These are phyloP conservation scores for Pichia sp. DNA, from an alignment of 1,139 yeast genomes.

Conservation along the genomic window DNA sequence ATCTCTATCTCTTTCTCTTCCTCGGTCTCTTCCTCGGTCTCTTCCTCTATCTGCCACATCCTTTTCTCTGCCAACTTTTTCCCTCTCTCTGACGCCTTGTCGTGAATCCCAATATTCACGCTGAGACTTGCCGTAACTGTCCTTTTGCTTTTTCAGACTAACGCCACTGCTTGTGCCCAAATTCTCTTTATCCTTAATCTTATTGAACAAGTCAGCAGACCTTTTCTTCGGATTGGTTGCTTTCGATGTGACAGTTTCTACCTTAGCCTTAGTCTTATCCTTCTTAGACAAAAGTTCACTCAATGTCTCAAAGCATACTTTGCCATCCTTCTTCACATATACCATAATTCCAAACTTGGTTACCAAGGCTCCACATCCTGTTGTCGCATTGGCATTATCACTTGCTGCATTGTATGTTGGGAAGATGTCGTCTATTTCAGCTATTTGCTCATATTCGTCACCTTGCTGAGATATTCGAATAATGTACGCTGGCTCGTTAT, in stretches of 20 bases:
- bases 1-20: constrained; percentile 3
- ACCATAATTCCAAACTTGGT: constrained; percentile 5
- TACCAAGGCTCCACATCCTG: constrained; percentile 11
- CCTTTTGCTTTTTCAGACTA: not conserved
- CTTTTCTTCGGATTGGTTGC: constrained; percentile 1
- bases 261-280: not conserved
- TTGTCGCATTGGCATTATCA: not conserved
- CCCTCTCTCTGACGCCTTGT: not conserved
- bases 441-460: not conserved
- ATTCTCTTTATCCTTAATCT: not conserved
- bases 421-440: constrained; percentile 1
- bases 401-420: constrained; percentile 1
- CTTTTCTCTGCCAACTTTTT: not conserved
- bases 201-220: constrained; percentile 8
- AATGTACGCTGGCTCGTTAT: constrained; percentile 7
- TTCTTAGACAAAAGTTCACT: not conserved
- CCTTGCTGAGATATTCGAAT: constrained; percentile 4
- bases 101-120: constrained; percentile 4
- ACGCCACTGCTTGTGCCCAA: not conserved
- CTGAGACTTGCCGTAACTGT: not conserved
- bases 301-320: not conserved
- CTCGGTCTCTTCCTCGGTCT: constrained; percentile 1
- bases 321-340: constrained; percentile 8
- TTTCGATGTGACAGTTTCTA: not conserved
- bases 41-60: not conserved